Evolutionary conservation across 176 grass and related monocot genomes (phyloP), one percentile per base, ranked within the genome.

Genomic region (Olyra latifolia): DNA sequence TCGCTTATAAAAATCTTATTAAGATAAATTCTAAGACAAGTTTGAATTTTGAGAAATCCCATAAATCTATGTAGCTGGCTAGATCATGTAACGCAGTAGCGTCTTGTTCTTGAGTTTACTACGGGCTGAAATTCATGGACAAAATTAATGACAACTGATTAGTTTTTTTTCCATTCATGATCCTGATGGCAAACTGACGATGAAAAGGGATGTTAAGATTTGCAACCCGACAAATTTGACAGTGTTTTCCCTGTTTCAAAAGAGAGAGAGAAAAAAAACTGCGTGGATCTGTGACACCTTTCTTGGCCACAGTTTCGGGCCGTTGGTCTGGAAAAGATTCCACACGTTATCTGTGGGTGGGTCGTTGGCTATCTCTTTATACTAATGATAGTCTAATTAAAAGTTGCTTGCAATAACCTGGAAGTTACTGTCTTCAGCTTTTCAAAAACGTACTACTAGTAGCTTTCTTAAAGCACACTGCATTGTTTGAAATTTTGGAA

Each of bases 321-420:
- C 43, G 22, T 61, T 74, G 41, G 4, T 69, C 14, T 42, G 14
- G 19, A 74, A 74, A 71, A 74, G 41, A 84, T 84, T 83, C 46
- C 43, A 19, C 30, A 35, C 65, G 22, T 71, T 61, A 20, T 49
- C 43, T 61, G 44, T 62, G 19, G 43, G 23, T n/a, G 32, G n/a
- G n/a, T n/a, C n/a, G 50, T 78, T 64, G 17, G 73, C 49, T 77
- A 40, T 56, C 20, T 66, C 35, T 47, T 66, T 72, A 38, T 25
- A 61, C 50, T 71, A 79, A 35, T 54, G n/a, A 23, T 59, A 75
- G 10, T 72, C 41, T 15, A 9, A 17, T 43, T 58, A 72, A 69
- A 82, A 81, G 61, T 27, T 10, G n/a, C 50, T 6, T 75, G 50
- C 49, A 43, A 52, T 64, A 19, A 52, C 38, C 30, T 35, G 42